Evolutionary conservation across 169 alveolate genomes (phyloP).

Genomic region (Babesia bigemina): DNA sequence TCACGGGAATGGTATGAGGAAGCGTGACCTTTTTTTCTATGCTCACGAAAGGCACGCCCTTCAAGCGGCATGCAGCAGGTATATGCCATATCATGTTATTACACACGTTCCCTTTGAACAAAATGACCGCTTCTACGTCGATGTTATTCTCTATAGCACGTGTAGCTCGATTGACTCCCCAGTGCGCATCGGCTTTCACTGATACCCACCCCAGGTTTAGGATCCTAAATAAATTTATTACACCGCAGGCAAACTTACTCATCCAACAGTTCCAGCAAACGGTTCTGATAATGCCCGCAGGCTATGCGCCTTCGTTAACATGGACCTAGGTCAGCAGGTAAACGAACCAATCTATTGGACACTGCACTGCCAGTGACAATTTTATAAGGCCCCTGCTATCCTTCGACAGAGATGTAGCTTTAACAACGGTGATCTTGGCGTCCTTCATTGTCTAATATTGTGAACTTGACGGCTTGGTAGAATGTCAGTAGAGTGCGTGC

Average conservation of each 20-base stretch:
- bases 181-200: slow-evolving; percentile 7
- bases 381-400: slow-evolving; percentile 2
- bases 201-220: background rate
- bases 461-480: slow-evolving; percentile 49
- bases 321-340: background rate
- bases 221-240: background rate
- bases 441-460: slow-evolving; percentile 57
- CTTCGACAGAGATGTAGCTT: background rate
- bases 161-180: slow-evolving; percentile 45
- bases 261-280: background rate
- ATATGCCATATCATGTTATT: slow-evolving; percentile 11
- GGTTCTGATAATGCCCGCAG: background rate
- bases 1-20: background rate
- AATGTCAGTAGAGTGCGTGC: slow-evolving; percentile 37
- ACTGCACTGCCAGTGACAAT: slow-evolving; percentile 7
- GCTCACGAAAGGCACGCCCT: slow-evolving; percentile 28
- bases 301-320: slow-evolving; percentile 10
- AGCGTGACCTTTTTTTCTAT: slow-evolving; percentile 9
- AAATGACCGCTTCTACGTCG: slow-evolving; percentile 24
- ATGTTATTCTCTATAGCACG: slow-evolving; percentile 35
- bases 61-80: slow-evolving; percentile 21
- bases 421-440: background rate
- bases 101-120: slow-evolving; percentile 48
- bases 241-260: background rate
- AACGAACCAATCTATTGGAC: slow-evolving; percentile 3